Percentiles rank a stretch among this genome's conserved stretches.
These are phyloP conservation scores for Clohesyomyces aquaticus DNA, from an alignment of 495 filamentous ascomycete species.

Conservation along the genomic window DNA sequence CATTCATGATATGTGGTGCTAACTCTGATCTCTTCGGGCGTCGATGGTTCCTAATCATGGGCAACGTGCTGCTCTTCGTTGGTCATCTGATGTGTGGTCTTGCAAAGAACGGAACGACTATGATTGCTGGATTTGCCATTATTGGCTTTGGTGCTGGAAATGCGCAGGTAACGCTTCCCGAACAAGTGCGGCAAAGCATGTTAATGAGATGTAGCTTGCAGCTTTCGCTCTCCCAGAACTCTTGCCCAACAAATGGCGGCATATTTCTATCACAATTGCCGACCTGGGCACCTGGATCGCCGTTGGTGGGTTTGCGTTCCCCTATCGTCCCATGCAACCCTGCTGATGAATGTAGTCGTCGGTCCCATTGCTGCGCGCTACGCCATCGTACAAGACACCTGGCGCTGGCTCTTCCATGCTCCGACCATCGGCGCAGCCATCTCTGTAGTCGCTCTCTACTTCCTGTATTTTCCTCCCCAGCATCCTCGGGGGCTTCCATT, in stretches of 20 bases:
- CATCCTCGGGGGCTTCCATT: slow-evolving; percentile 38
- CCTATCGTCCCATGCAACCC: no score
- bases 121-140: slow-evolving; percentile 26
- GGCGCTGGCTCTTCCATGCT: slow-evolving; percentile 37
- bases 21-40: slow-evolving; percentile 29
- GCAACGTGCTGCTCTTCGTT: slow-evolving; percentile 22
- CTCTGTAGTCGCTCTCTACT: slow-evolving; percentile 32
- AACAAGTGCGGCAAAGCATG: no score
- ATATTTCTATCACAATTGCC: slow-evolving; percentile 40
- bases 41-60: slow-evolving; percentile 27
- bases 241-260: slow-evolving; percentile 46
- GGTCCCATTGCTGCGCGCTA: slow-evolving; percentile 44
- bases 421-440: slow-evolving; percentile 24
- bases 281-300: slow-evolving; percentile 41
- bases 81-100: slow-evolving; percentile 21
- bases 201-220: no score
- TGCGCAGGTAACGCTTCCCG: no score
- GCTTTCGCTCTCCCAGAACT: slow-evolving; percentile 48
- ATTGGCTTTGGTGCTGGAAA: slow-evolving; percentile 31
- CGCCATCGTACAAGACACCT: slow-evolving; percentile 30
- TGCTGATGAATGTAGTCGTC: slow-evolving; percentile 16
- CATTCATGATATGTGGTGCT: slow-evolving; percentile 37
- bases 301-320: no score
- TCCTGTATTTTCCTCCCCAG: slow-evolving; percentile 40
- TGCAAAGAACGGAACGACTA: slow-evolving; percentile 21